phyloP scores from a whole-genome alignment of 2,329 filamentous ascomycete genomes.

The Penicillium capsulatum region DNA sequence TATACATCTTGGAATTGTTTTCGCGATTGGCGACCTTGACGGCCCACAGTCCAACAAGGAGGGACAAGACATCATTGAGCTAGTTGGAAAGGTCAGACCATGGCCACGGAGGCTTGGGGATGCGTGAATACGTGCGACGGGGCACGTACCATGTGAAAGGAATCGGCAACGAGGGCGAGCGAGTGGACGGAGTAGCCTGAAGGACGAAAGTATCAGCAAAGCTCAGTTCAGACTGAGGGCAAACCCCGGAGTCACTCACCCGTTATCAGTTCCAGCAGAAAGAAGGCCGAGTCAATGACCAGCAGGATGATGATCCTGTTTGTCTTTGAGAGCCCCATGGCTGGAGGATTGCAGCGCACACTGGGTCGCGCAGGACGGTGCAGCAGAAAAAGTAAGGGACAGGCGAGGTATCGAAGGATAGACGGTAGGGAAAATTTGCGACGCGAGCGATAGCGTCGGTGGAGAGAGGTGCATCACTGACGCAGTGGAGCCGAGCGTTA shows the following conservation, averaged over 20 bases:
- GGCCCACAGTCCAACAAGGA: constrained; percentile 90
- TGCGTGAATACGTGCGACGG: neutral
- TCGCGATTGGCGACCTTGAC: constrained; percentile 82
- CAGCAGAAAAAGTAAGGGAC: constrained; percentile 4
- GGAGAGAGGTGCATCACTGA: constrained; percentile 8
- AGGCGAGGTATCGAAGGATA: constrained; percentile 2
- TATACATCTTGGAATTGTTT: constrained; percentile 80
- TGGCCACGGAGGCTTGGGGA: neutral
- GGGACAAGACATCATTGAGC: constrained; percentile 95
- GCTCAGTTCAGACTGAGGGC: neutral
- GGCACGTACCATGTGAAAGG: constrained; percentile 84
- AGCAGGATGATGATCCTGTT: constrained; percentile 90
- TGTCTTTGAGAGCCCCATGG: constrained; percentile 86
- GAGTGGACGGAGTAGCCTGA: constrained; percentile 78
- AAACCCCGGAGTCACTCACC: constrained; percentile 44
- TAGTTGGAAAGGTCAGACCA: constrained; percentile 31
- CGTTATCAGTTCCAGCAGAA: constrained; percentile 78
- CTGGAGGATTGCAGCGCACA: constrained; percentile 15
- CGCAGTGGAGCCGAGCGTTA: constrained; percentile 12
- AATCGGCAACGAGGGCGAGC: constrained; percentile 88
- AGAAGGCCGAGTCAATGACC: constrained; percentile 83
- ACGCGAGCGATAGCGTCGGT: constrained; percentile 3
- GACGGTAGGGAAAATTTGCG: constrained; percentile 6
- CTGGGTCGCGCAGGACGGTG: constrained; percentile 21
- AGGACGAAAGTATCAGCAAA: constrained; percentile 12